A percentile compares a stretch with the other conserved stretches of the same genome.
Conservation (phyloP, 2,329 filamentous ascomycete species). For the Nannizzia gypsea region DNA sequence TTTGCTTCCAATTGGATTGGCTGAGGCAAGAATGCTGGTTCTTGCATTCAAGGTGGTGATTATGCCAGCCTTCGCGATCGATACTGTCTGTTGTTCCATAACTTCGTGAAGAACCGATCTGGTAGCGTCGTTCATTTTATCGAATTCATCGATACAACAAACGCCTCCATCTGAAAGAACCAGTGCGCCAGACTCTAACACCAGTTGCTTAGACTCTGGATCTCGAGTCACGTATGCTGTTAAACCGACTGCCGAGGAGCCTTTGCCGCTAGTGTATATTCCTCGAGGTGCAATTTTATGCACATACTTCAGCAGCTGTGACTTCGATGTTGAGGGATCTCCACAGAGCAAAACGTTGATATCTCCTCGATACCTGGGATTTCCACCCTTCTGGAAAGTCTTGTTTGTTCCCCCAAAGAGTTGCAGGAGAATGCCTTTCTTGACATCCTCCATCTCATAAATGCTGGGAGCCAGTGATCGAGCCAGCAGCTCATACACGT, state of each 20-base stretch:
- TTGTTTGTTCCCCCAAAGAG: slow-evolving; percentile 98
- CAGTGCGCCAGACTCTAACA: slow-evolving; percentile 62
- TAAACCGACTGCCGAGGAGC: slow-evolving; percentile 62
- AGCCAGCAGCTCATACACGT: slow-evolving; percentile 86
- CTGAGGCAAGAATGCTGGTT: slow-evolving; percentile 89
- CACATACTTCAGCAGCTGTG: slow-evolving; percentile 84
- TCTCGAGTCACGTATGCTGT: slow-evolving; percentile 68
- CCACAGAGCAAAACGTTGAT: slow-evolving; percentile 95
- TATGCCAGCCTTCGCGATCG: slow-evolving; percentile 66
- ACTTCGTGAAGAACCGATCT: slow-evolving; percentile 66
- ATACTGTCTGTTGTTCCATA: slow-evolving; percentile 71
- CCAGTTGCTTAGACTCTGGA: slow-evolving; percentile 59
- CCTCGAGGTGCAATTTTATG: slow-evolving; percentile 93
- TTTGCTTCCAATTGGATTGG: slow-evolving; percentile 94
- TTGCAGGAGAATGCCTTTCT: slow-evolving; percentile 94
- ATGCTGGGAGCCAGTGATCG: slow-evolving; percentile 88
- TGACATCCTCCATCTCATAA: slow-evolving; percentile 97
- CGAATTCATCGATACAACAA: slow-evolving; percentile 69
- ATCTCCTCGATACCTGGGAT: slow-evolving; percentile 88
- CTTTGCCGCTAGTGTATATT: slow-evolving; percentile 65
- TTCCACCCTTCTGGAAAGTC: slow-evolving; percentile 90
- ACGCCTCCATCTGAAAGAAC: slow-evolving; percentile 64
- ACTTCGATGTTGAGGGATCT: slow-evolving; percentile 93
- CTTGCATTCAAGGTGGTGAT: slow-evolving; percentile 86
- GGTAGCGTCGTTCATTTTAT: slow-evolving; percentile 67